phyloP scores from a whole-genome alignment of 176 grass and related monocot species.

The Bolboschoenus planiculmis region DNA sequence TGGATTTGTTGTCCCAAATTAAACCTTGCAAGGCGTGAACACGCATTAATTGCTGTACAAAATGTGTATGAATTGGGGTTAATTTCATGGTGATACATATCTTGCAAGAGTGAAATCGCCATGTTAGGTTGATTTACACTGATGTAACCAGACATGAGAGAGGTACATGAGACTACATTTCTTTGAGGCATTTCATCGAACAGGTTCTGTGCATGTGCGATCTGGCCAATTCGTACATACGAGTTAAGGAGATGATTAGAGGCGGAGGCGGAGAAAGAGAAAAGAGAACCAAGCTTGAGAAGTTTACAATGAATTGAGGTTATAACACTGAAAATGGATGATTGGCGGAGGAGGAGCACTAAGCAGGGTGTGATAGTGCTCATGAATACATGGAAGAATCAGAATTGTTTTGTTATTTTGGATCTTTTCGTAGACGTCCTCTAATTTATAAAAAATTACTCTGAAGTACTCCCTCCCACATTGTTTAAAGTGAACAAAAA shows the following conservation, averaged over 20 bases:
- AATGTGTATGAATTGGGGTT: slow-evolving; percentile 49
- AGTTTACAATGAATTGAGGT: slow-evolving; percentile 47
- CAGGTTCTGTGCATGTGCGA: slow-evolving; percentile 30
- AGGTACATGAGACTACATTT: slow-evolving; percentile 68
- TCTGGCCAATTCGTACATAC: slow-evolving; percentile 32
- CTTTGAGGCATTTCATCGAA: slow-evolving; percentile 47
- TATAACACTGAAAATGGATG: slow-evolving; percentile 30
- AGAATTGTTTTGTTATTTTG: not conserved
- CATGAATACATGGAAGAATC: not conserved
- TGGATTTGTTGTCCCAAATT: slow-evolving; percentile 49
- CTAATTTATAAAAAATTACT: not conserved
- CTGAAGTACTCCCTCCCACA: too few species aligned
- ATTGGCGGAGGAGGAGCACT: slow-evolving; percentile 46
- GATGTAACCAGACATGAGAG: slow-evolving; percentile 68
- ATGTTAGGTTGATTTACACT: slow-evolving; percentile 14
- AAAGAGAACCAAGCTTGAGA: slow-evolving; percentile 35
- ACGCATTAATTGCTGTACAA: slow-evolving; percentile 38
- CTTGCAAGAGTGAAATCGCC: slow-evolving; percentile 35
- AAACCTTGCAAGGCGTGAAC: slow-evolving; percentile 49
- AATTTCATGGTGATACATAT: slow-evolving; percentile 29
- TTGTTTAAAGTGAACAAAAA: too few species aligned
- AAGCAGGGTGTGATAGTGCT: not conserved
- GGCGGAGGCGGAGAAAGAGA: slow-evolving; percentile 10
- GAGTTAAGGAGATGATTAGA: slow-evolving; percentile 51
- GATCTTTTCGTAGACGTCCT: not conserved